A percentile compares a stretch with the other conserved stretches of the same genome.
These are phyloP conservation scores for Amphirosellinia nigrospora DNA, from an alignment of 495 filamentous ascomycete genomes.

Conservation along the genomic window DNA sequence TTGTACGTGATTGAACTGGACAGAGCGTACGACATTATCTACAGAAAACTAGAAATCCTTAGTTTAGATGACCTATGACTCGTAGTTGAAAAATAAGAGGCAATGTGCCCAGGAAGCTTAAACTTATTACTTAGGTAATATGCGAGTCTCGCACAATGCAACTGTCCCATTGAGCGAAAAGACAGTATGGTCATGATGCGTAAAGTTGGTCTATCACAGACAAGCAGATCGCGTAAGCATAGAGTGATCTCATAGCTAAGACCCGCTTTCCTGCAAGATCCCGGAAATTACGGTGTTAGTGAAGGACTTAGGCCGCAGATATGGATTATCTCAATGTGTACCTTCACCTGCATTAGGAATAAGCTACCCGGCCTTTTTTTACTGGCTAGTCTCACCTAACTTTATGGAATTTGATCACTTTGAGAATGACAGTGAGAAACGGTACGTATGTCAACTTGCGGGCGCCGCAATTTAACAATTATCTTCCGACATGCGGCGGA, in stretches of 20 bases:
- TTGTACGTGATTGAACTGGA: neutral
- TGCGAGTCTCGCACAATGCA: neutral
- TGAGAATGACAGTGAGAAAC: neutral
- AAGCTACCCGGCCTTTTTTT: neutral
- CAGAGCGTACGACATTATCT: slow-evolving; percentile 12
- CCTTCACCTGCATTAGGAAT: neutral
- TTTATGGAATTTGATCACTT: neutral
- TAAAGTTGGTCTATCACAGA: neutral
- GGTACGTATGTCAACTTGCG: neutral
- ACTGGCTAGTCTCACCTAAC: neutral
- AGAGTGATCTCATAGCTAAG: neutral
- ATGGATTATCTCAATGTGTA: neutral
- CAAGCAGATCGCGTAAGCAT: slow-evolving; percentile 1
- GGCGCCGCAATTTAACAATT: neutral
- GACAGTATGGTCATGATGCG: neutral
- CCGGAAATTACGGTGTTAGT: slow-evolving; percentile 6
- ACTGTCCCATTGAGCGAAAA: neutral
- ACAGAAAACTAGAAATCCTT: slow-evolving; percentile 13
- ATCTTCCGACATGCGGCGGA: neutral
- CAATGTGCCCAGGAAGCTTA: neutral
- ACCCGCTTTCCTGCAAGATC: neutral
- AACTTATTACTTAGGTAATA: neutral
- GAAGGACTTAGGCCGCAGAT: slow-evolving; percentile 13
- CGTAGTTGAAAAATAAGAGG: neutral
- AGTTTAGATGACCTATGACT: slow-evolving; percentile 5